phyloP scores from a whole-genome alignment of 2,329 filamentous ascomycete species.

The Ramularia collo-cygni region DNA sequence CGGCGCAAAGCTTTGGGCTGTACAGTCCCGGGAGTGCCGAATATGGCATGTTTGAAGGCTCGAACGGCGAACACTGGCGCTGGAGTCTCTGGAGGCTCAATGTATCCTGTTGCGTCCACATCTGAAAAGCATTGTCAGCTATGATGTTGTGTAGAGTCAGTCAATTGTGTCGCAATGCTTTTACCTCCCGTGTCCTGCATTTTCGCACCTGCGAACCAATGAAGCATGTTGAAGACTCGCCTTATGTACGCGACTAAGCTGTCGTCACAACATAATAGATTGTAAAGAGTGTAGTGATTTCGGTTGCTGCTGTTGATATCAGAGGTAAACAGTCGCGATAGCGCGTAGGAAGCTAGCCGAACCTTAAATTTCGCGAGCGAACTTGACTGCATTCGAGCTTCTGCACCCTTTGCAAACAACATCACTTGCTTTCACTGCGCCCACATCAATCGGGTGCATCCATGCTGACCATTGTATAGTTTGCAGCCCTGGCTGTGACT shows the following conservation, averaged over 20 bases:
- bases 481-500: slow-evolving; percentile 42
- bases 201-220: slow-evolving; percentile 30
- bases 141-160: neutral
- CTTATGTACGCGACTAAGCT: no score
- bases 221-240: slow-evolving; percentile 22
- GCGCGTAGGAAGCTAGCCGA: no score
- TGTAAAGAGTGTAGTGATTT: no score
- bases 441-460: no score
- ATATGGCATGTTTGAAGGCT: slow-evolving; percentile 59
- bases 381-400: neutral
- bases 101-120: slow-evolving; percentile 34
- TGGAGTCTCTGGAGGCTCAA: slow-evolving; percentile 57
- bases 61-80: slow-evolving; percentile 61
- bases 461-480: slow-evolving; percentile 16
- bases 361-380: no score
- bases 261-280: no score
- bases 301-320: no score
- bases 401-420: no score
- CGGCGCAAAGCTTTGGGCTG: slow-evolving; percentile 24
- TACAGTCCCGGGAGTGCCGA: slow-evolving; percentile 54
- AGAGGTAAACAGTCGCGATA: no score
- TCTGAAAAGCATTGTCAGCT: slow-evolving; percentile 14
- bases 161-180: neutral
- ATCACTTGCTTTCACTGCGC: neutral
- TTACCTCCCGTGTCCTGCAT: slow-evolving; percentile 20